phyloP scores from a whole-genome alignment of 75 land plant genomes.

The Gnetum montanum region DNA sequence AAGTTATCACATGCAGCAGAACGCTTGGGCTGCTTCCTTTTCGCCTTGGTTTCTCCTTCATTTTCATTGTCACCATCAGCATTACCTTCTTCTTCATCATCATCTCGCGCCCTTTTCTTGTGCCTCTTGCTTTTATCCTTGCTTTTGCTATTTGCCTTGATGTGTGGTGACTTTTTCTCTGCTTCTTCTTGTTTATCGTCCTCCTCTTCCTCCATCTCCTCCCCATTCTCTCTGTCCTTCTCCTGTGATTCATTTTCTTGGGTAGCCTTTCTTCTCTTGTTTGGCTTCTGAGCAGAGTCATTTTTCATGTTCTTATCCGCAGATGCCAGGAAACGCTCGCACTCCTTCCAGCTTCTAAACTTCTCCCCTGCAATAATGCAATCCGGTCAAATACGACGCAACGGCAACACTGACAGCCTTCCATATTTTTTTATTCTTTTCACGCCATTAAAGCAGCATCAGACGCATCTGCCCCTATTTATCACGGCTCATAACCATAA shows the following conservation, averaged over 20 bases:
- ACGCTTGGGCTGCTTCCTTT: slow-evolving; percentile 51
- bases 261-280: too few relatives aligned
- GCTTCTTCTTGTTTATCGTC: neutral
- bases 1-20: slow-evolving; percentile 60
- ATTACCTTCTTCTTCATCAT: neutral
- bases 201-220: neutral
- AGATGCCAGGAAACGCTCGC: slow-evolving; percentile 10
- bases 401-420: too few relatives aligned
- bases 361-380: slow-evolving; percentile 22
- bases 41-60: slow-evolving; percentile 3
- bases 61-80: neutral
- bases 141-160: too few relatives aligned
- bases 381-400: too few relatives aligned
- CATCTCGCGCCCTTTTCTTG: neutral
- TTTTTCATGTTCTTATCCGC: too few relatives aligned
- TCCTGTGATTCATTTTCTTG: neutral
- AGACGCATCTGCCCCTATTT: too few relatives aligned
- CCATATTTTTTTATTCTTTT: too few relatives aligned
- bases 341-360: slow-evolving; percentile 24
- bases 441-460: too few relatives aligned
- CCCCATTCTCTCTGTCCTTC: neutral
- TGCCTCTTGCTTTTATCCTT: neutral
- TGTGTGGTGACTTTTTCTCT: too few relatives aligned
- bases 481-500: too few relatives aligned
- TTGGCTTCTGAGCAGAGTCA: too few relatives aligned